Conservation (phyloP, 75 land plant species). For the Larix kaempferi region DNA sequence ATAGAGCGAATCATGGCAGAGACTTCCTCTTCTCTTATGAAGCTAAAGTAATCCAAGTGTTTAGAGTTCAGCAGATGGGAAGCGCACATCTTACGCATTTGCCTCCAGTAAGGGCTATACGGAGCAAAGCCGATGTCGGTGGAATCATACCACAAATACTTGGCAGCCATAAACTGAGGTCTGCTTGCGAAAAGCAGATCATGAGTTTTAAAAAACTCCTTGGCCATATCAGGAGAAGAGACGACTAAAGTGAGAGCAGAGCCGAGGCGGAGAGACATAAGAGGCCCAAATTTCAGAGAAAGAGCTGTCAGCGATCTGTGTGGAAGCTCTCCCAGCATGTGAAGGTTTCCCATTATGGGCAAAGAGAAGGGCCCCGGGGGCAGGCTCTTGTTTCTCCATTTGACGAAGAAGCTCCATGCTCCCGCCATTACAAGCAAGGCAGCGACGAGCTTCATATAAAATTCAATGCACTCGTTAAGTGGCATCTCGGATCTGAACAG, state of each 20-base stretch:
- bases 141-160: constrained; percentile 22
- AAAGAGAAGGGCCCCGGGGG: constrained; percentile 29
- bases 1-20: not conserved
- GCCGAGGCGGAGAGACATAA: constrained; percentile 43
- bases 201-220: constrained; percentile 39
- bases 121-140: constrained; percentile 37
- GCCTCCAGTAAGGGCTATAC: constrained; percentile 47
- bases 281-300: constrained; percentile 30
- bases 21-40: not conserved
- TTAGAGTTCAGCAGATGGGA: constrained; percentile 45
- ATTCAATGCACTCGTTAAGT: no score
- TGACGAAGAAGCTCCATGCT: not conserved
- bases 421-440: not conserved
- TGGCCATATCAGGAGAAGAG: constrained; percentile 45
- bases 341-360: constrained; percentile 46
- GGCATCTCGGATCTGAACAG: no score
- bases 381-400: constrained; percentile 1
- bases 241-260: constrained; percentile 33
- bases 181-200: constrained; percentile 31
- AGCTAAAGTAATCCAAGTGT: not conserved
- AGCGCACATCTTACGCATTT: constrained; percentile 46
- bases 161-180: constrained; percentile 23
- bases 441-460: no score
- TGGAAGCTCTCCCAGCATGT: constrained; percentile 27
- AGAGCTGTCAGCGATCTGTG: constrained; percentile 20